Percentiles rank a stretch among this genome's conserved stretches.
phyloP scores from a whole-genome alignment of 371 early-diverging fungal species.

The Lichtheimia hyalospora region DNA sequence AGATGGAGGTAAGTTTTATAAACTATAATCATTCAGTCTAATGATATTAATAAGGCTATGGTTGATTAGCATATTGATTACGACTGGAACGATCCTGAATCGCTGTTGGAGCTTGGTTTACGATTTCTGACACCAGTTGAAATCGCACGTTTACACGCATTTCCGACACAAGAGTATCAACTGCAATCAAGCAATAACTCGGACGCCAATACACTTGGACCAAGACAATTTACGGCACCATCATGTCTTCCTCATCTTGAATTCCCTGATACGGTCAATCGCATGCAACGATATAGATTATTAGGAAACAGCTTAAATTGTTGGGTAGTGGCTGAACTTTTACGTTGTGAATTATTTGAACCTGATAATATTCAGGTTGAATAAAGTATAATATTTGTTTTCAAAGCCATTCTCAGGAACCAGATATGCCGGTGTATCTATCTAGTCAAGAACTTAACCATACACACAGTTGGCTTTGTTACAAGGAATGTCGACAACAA shows the following conservation, averaged over 20 bases:
- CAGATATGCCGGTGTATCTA: too few relatives aligned
- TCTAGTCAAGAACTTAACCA: too few relatives aligned
- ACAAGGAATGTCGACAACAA: too few relatives aligned
- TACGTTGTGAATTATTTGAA: slow-evolving; percentile 40
- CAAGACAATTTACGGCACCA: slow-evolving; percentile 18
- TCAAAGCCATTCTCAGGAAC: too few relatives aligned
- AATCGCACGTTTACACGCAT: slow-evolving; percentile 75
- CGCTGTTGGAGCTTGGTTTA: slow-evolving; percentile 59
- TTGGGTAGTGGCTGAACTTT: slow-evolving; percentile 67
- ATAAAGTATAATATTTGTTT: too few relatives aligned
- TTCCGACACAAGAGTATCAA: slow-evolving; percentile 49
- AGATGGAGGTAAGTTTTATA: slow-evolving; percentile 33
- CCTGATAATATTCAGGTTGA: too few relatives aligned
- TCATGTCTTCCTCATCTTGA: slow-evolving; percentile 24
- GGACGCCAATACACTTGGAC: background rate
- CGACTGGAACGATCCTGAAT: slow-evolving; percentile 48
- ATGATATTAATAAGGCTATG: background rate
- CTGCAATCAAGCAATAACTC: background rate
- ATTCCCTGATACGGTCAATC: slow-evolving; percentile 54
- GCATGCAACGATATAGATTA: slow-evolving; percentile 63
- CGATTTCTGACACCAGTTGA: slow-evolving; percentile 79
- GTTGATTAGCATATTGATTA: slow-evolving; percentile 23
- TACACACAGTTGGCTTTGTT: too few relatives aligned
- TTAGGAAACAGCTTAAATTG: slow-evolving; percentile 79
- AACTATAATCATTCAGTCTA: background rate